Evolutionary conservation across 768 basidiomycete species (phyloP), one percentile per base, ranked within the genome.

Genomic region (Saitozyma podzolica): DNA sequence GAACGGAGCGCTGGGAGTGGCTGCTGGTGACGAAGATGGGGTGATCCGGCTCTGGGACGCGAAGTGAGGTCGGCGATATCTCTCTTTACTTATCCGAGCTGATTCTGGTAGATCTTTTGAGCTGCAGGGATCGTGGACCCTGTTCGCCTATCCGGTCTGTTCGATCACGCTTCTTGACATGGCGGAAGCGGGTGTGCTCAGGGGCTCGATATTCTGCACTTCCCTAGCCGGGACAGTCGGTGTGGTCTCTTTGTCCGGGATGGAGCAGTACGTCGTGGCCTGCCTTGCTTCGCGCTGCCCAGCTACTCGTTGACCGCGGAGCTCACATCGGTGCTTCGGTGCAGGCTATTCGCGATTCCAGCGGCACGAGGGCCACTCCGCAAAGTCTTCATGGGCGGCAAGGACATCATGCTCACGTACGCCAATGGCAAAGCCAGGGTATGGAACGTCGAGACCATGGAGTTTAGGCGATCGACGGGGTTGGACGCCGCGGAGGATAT

Each of bases 381-480:
- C 42, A 78, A 83, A 50, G 77, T 95, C 14, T 90, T 86, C 70
- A 77, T 90, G 8, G 83, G 85, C 10, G 86, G 84, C 14, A 84
- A 88, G 58, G 87, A 90, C 61, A 77, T 96, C 39, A 73, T 96
- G 56, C 80, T 94, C 7, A 78, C 89, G 1, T 97, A 97, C 77
- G 82, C 82, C 3, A 87, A 90, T 64, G 86, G 85, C 2, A 85
- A 87, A 58, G 90, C 89, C 0, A 83, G 96, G 48, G 80, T 94
- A 2, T 99, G 96, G 92, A 91, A 97, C 70, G 81, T 88, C 14
- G 85, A 86, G 64, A 89, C 87, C 0, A 84, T 84, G 60, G 93
- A 96, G 69, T 88, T 98, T 68, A 85, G 91, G 84, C 82, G 95
- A 54, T 90, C 92, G 0, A 90, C 90, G 84, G 83, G 83, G 6